A percentile compares a stretch with the other conserved stretches of the same genome.
Conservation (phyloP, 352 stramenopile species). For the Phytophthora quininea region DNA sequence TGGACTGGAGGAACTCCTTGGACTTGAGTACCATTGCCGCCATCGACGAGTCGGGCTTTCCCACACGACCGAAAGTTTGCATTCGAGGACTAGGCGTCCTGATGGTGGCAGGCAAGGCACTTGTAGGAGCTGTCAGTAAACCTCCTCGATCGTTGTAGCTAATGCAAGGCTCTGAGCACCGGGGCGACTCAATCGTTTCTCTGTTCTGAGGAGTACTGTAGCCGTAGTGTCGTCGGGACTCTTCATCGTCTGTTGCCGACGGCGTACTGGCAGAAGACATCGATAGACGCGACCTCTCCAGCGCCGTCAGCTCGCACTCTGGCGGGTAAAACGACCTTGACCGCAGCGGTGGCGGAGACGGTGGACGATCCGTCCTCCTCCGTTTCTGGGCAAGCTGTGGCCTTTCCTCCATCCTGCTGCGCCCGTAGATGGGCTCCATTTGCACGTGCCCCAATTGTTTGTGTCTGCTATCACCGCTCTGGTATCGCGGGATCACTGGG, state of each 20-base stretch:
- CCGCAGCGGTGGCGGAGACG: neutral
- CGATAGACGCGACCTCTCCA: conserved; percentile 25
- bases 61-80: neutral
- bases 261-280: neutral
- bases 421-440: conserved; percentile 7
- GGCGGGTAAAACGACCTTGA: conserved; percentile 17
- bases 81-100: neutral
- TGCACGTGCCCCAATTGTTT: neutral
- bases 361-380: conserved; percentile 10
- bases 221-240: conserved; percentile 13
- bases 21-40: conserved; percentile 68
- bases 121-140: neutral
- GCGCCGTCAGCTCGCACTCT: conserved; percentile 14
- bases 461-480: conserved; percentile 6
- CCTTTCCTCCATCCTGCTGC: neutral
- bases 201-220: conserved; percentile 1
- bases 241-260: neutral
- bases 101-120: neutral
- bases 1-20: conserved; percentile 67
- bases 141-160: conserved; percentile 9
- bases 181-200: neutral
- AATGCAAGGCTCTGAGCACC: neutral
- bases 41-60: conserved; percentile 41
- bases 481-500: neutral
- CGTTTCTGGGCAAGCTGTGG: conserved; percentile 13